These are phyloP conservation scores for Candida glucosophila DNA, from an alignment of 1,139 yeast genomes.

Conservation along the genomic window DNA sequence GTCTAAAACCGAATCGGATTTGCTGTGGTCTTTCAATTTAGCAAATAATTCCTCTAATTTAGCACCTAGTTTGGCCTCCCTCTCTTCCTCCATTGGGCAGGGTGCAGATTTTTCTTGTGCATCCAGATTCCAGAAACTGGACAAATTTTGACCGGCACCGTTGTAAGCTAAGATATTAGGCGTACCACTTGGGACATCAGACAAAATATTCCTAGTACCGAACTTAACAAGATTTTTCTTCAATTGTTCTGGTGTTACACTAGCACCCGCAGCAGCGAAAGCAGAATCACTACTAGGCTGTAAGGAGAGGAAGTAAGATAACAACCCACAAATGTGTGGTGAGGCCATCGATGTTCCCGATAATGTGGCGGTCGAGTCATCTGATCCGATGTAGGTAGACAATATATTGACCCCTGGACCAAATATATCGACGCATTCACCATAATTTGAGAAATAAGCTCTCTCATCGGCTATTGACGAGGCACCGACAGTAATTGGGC, in stretches of 20 bases:
- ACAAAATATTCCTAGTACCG: constrained; percentile 63
- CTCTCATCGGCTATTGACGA: constrained; percentile 65
- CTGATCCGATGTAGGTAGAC: constrained; percentile 83
- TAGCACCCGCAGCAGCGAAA: constrained; percentile 48
- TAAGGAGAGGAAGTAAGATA: constrained; percentile 81
- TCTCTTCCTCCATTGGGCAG: constrained; percentile 1
- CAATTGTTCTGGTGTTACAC: constrained; percentile 75
- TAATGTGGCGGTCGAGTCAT: constrained; percentile 83
- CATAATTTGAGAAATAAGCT: constrained; percentile 78
- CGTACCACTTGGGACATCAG: constrained; percentile 64
- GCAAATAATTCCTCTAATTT: constrained; percentile 1
- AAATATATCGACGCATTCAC: constrained; percentile 76
- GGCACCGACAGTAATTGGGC: constrained; percentile 78
- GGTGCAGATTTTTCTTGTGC: constrained; percentile 3
- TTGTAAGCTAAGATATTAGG: constrained; percentile 87
- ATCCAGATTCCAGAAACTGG: constrained; percentile 52
- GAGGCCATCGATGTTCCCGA: constrained; percentile 99
- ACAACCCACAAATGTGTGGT: constrained; percentile 90
- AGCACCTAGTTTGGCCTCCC: background rate
- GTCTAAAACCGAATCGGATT: too few relatives aligned
- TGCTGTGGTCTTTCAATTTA: too few relatives aligned
- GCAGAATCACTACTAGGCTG: constrained; percentile 82
- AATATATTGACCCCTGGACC: constrained; percentile 79
- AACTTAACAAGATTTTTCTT: constrained; percentile 79
- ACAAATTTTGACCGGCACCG: constrained; percentile 82